Conservation (phyloP, 352 stramenopile species). For the Elongisporangium prolatum region DNA sequence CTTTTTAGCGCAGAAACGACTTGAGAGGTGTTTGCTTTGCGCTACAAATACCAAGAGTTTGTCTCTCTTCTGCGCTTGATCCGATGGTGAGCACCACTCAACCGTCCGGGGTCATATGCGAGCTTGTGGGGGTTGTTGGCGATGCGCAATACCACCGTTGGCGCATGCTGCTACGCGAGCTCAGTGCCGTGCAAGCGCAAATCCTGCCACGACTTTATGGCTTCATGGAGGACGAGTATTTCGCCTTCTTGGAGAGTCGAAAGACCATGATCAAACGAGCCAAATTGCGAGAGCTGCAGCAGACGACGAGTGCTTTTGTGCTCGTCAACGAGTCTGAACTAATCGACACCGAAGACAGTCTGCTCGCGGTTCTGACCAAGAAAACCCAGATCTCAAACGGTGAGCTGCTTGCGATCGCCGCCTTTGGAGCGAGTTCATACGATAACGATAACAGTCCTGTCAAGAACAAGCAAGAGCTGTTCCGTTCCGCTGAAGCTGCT, state of each 20-base stretch:
- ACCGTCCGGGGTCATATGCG: conserved; percentile 14
- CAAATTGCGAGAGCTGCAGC: conserved; percentile 20
- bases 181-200: conserved; percentile 41
- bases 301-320: conserved; percentile 35
- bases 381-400: conserved; percentile 42
- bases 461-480: conserved; percentile 21
- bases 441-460: conserved; percentile 12
- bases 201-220: conserved; percentile 48
- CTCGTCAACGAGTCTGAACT: conserved; percentile 45
- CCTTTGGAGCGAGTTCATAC: conserved; percentile 28
- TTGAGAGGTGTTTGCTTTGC: too few relatives aligned
- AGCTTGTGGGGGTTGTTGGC: conserved; percentile 49
- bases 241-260: conserved; percentile 29
- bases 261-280: conserved; percentile 25
- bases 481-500: conserved; percentile 37
- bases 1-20: too few relatives aligned
- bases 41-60: too few relatives aligned
- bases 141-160: conserved; percentile 64
- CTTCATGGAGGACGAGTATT: conserved; percentile 49
- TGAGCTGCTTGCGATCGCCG: conserved; percentile 49
- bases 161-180: conserved; percentile 49
- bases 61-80: too few relatives aligned
- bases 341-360: conserved; percentile 46
- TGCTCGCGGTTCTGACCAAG: conserved; percentile 49
- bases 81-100: too few relatives aligned